Percentiles rank a stretch among this genome's conserved stretches.
These are phyloP conservation scores for Penicillium angulare DNA, from an alignment of 495 filamentous ascomycete genomes.

Conservation along the genomic window DNA sequence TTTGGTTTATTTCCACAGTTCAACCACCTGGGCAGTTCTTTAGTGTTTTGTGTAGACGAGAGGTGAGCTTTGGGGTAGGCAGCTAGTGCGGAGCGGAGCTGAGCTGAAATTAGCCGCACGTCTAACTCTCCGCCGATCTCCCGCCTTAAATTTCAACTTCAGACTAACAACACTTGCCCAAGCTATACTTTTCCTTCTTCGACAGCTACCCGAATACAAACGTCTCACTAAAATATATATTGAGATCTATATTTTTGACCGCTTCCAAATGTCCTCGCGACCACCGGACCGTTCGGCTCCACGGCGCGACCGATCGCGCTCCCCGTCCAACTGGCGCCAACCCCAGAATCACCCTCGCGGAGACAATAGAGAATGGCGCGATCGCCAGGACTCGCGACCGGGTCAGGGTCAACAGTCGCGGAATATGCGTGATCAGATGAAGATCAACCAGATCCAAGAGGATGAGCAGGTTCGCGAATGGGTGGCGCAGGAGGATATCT, in stretches of 20 bases:
- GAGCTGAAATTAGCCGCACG: constrained; percentile 22
- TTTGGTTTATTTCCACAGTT: too few species aligned
- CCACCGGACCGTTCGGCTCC: constrained; percentile 29
- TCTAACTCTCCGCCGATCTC: constrained; percentile 28
- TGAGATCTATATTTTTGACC: not conserved
- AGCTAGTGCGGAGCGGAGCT: not conserved
- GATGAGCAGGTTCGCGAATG: constrained; percentile 80
- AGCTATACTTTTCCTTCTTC: not conserved
- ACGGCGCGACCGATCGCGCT: constrained; percentile 43
- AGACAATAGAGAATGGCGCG: constrained; percentile 32
- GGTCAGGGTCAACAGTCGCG: constrained; percentile 31
- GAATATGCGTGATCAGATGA: constrained; percentile 49
- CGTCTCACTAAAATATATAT: too few species aligned
- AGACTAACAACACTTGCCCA: not conserved
- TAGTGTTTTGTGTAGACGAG: not conserved
- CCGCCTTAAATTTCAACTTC: constrained; percentile 17
- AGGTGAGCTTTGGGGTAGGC: constrained; percentile 18
- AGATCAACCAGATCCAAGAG: constrained; percentile 61
- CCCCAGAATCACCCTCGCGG: constrained; percentile 38
- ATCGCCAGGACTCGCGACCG: constrained; percentile 20
- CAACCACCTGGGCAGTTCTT: too few species aligned
- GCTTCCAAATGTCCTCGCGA: constrained; percentile 31
- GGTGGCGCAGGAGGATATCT: constrained; percentile 92
- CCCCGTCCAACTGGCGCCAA: constrained; percentile 41
- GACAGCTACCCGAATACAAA: not conserved